These are phyloP conservation scores for Ramaria sp. DNA, from an alignment of 768 basidiomycete species.

Conservation along the genomic window DNA sequence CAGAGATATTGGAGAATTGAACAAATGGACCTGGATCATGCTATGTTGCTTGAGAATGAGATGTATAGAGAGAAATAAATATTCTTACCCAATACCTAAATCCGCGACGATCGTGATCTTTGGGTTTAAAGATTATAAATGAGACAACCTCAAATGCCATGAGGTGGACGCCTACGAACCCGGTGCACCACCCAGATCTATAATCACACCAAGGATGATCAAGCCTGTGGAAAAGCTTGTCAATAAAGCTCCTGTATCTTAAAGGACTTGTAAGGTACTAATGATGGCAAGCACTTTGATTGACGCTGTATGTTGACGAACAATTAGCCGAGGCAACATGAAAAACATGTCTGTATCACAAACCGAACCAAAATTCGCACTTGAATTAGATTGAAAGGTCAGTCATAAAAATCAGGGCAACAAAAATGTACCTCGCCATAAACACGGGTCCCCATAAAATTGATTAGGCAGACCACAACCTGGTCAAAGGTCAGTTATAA, in stretches of 20 bases:
- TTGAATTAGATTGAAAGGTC: too few species aligned
- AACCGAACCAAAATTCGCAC: constrained; percentile 44
- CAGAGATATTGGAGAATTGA: constrained; percentile 28
- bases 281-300: constrained; percentile 36
- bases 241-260: not conserved
- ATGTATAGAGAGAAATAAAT: constrained; percentile 23
- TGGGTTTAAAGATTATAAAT: too few species aligned
- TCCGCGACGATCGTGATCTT: constrained; percentile 37
- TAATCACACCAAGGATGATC: constrained; percentile 35
- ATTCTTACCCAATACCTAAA: constrained; percentile 17
- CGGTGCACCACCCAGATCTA: constrained; percentile 49
- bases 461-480: constrained; percentile 19
- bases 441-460: constrained; percentile 25
- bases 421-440: constrained; percentile 35
- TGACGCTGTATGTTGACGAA: constrained; percentile 11
- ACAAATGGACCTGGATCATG: constrained; percentile 46
- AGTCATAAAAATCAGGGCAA: too few species aligned
- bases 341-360: not conserved
- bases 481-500: too few species aligned
- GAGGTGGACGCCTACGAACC: too few species aligned
- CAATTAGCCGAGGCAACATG: not conserved
- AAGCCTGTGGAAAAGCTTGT: constrained; percentile 22
- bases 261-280: constrained; percentile 16
- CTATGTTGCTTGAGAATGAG: constrained; percentile 1
- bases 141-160: too few species aligned